Evolutionary conservation across 2,329 filamentous ascomycete species (phyloP), one percentile per base, ranked within the genome.

Genomic region (Coniella lustricola): DNA sequence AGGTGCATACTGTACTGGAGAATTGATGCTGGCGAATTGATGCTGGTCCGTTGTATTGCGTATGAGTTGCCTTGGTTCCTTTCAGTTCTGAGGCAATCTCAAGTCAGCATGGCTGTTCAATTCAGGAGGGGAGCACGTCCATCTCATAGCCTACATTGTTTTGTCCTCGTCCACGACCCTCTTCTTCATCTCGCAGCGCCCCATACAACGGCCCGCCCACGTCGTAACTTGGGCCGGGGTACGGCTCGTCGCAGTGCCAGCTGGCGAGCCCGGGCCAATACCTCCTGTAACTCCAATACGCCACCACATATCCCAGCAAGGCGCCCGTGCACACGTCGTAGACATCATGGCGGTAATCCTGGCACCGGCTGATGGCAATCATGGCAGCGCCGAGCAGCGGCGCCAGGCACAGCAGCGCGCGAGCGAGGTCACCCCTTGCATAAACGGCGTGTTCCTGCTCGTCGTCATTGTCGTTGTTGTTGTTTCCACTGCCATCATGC

Each of bases 291-390:
- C 77, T 84, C 72, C 81, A 85, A 59, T 81, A 81, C 3, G 81
- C 76, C 25, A 85, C 66, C 3, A 67, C 62, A 61, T 76, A 76
- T 3, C 83, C 84, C 13, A 87, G 66, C 21, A 76, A 61, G 0
- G 77, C 76, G 0, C 84, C 83, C 5, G 76, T 72, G 44, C 73
- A 76, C 12, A 87, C 82, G 58, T 87, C 83, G 54, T 82, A 85
- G 2, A 85, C 82, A 54, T 87, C 82, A 56, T 87, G 83, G 42
- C 84, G 68, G 59, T 87, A 86, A 62, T 85, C 82, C 63, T 86
- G 76, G 55, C 80, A 84, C 7, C 84, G 71, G 39, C 80, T 83
- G 50, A 85, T 83, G 37, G 82, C 82, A 55, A 87, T 82, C 64
- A 84, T 69, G n/a, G 74, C 70, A 2, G 83, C 84, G 8, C 79